phyloP scores from a whole-genome alignment of 768 basidiomycete genomes.

The Amanita inopinata region DNA sequence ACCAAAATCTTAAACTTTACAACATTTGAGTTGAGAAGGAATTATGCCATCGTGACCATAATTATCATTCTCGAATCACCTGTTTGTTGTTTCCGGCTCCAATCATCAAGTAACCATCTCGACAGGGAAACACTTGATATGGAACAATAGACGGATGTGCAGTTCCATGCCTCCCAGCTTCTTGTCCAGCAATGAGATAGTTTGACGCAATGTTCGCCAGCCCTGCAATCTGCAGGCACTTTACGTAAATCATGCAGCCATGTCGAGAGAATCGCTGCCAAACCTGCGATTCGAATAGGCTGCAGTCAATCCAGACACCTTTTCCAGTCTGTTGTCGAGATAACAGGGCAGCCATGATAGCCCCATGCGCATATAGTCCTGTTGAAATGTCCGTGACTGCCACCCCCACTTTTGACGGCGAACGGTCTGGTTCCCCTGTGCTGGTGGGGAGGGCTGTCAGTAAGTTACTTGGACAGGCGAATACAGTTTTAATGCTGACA shows the following conservation, averaged over 20 bases:
- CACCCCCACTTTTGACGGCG: slow-evolving; percentile 91
- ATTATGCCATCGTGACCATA: slow-evolving; percentile 3
- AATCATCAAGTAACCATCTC: slow-evolving; percentile 86
- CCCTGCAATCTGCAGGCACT: slow-evolving; percentile 61
- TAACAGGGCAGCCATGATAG: slow-evolving; percentile 83
- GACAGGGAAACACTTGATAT: slow-evolving; percentile 84
- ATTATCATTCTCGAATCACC: no score
- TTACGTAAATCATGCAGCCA: slow-evolving; percentile 2
- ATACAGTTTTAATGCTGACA: slow-evolving; percentile 34
- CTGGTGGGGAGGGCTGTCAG: slow-evolving; percentile 29
- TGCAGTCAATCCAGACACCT: slow-evolving; percentile 89
- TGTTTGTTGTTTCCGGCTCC: slow-evolving; percentile 88
- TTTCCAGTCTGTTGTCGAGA: slow-evolving; percentile 77
- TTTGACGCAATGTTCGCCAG: slow-evolving; percentile 90
- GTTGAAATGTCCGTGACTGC: slow-evolving; percentile 87
- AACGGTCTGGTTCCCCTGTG: slow-evolving; percentile 81
- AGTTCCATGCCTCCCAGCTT: slow-evolving; percentile 83
- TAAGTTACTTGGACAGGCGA: slow-evolving; percentile 3
- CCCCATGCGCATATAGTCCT: slow-evolving; percentile 84
- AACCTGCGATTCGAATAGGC: slow-evolving; percentile 83
- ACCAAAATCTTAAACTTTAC: slow-evolving; percentile 62
- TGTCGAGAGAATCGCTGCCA: background rate
- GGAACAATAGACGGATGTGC: slow-evolving; percentile 91
- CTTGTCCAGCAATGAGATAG: slow-evolving; percentile 78
- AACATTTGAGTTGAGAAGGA: background rate